A percentile compares a stretch with the other conserved stretches of the same genome.
phyloP scores from a whole-genome alignment of 179 eudicot genomes.

The Gypsophila paniculata region DNA sequence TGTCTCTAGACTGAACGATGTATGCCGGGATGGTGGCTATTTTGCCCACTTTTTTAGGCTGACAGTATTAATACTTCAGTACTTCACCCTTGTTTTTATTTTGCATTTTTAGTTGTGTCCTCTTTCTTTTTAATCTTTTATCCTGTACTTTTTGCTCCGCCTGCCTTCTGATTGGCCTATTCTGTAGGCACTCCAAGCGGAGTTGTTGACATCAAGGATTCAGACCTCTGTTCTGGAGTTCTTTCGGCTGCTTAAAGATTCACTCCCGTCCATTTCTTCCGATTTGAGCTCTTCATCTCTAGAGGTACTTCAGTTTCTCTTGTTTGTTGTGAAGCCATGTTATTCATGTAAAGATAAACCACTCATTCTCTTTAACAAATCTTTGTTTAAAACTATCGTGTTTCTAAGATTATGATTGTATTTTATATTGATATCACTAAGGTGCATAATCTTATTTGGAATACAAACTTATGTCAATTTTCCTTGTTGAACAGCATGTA shows the following conservation, averaged over 20 bases:
- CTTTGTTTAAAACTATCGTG: background rate
- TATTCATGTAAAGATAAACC: background rate
- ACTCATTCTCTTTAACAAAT: background rate
- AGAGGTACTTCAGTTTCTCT: conserved; percentile 49
- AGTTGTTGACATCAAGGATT: conserved; percentile 47
- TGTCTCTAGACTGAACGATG: background rate
- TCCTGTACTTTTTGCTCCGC: background rate
- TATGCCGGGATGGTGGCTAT: background rate
- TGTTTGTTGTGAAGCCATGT: conserved; percentile 1
- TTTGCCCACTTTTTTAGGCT: background rate
- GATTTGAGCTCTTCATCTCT: conserved; percentile 62
- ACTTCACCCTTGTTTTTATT: no score
- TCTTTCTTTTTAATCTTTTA: background rate
- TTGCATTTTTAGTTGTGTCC: background rate
- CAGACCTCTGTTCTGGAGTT: conserved; percentile 50
- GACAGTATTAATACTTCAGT: background rate
- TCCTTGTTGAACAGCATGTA: conserved; percentile 41
- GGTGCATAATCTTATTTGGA: conserved; percentile 12
- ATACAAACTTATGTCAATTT: background rate
- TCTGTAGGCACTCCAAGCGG: conserved; percentile 75
- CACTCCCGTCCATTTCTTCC: conserved; percentile 40
- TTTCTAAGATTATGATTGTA: background rate
- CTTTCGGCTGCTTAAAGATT: conserved; percentile 57
- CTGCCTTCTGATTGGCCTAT: conserved; percentile 20
- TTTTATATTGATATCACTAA: background rate